These are phyloP conservation scores for Fusarium palustre DNA, from an alignment of 2,329 filamentous ascomycete species.

Conservation along the genomic window DNA sequence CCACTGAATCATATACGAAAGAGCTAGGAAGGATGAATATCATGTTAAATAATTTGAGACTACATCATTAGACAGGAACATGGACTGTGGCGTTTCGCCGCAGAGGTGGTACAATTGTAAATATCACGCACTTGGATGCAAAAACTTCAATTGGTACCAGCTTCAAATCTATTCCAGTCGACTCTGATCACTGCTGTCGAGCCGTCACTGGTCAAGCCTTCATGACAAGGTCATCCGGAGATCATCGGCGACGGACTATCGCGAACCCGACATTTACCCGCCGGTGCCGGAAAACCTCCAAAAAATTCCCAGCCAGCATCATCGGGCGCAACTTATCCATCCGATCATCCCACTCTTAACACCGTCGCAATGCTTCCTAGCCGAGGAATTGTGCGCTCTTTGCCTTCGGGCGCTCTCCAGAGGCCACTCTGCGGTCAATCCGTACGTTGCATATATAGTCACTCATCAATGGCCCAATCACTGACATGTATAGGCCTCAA, in stretches of 20 bases:
- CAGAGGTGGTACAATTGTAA: constrained; percentile 38
- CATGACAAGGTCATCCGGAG: constrained; percentile 27
- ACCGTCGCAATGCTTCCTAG: constrained; percentile 58
- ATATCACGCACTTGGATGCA: constrained; percentile 30
- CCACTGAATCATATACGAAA: constrained; percentile 9
- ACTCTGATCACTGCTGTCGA: constrained; percentile 3
- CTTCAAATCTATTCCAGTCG: background rate
- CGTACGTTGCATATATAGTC: constrained; percentile 38
- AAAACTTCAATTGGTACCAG: constrained; percentile 2
- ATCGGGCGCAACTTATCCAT: constrained; percentile 25
- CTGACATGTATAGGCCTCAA: constrained; percentile 40
- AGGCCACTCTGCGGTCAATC: constrained; percentile 48
- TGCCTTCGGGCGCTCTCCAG: constrained; percentile 51
- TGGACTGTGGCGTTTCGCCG: constrained; percentile 28
- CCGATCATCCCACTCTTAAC: constrained; percentile 35
- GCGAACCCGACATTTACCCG: constrained; percentile 54
- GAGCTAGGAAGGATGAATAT: constrained; percentile 29
- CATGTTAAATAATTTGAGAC: constrained; percentile 42
- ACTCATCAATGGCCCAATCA: background rate
- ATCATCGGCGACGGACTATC: constrained; percentile 29
- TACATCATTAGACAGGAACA: constrained; percentile 44
- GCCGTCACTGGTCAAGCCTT: constrained; percentile 21
- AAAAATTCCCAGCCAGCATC: constrained; percentile 46
- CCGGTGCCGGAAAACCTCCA: constrained; percentile 40
- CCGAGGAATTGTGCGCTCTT: constrained; percentile 57